Base-by-base conservation (phyloP, 2,329 filamentous ascomycete genomes). In the Bertia moriformis region DNA sequence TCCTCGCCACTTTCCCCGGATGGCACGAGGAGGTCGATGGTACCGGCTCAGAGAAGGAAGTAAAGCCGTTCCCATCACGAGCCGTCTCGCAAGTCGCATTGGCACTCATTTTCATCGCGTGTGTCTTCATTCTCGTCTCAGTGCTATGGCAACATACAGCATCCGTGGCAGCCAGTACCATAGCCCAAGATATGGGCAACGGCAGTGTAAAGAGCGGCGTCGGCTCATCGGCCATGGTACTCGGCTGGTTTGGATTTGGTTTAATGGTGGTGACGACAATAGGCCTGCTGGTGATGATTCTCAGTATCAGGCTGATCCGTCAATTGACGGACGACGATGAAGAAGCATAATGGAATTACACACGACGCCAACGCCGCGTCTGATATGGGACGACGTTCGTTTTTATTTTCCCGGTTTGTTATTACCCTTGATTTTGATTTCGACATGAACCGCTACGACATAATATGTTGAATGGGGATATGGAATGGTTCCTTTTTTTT, bases 211-310 rank as follows among this genome's bases (percentile, higher is more conserved):
- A 67, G 54, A 74, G 69, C 40, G 77, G 77, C 4, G 76, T 82
- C n/a, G 77, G 77, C 2, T 77, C 75, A 27, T 70, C 69, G 2
- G 76, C 77, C 4, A 81, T 82, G 75, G 70, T 82, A 14, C 56
- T 82, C 35, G 77, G 77, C 40, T 82, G 77, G 77, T 81, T 82
- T 49, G 73, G 73, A 19, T 82, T 82, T 49, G 72, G 69, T 15
- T 52, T 82, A 33, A 58, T 82, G 41, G 76, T 82, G 39, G 67
- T 81, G 38, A 75, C 80, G 30, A 80, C 76, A 37, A 73, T 81
- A 48, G 76, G 75, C 20, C 51, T 82, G 50, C 58, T 82, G 42
- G 70, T 78, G 42, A 81, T 82, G 74, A 35, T 35, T 17, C 15
- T 35, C 12, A 35, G 32, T 15, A 35, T 35, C 32, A 35, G 32